Evolutionary conservation across 1,139 yeast species (phyloP), one percentile per base, ranked within the genome.

Genomic region (Cylindricascospora bacillispora): DNA sequence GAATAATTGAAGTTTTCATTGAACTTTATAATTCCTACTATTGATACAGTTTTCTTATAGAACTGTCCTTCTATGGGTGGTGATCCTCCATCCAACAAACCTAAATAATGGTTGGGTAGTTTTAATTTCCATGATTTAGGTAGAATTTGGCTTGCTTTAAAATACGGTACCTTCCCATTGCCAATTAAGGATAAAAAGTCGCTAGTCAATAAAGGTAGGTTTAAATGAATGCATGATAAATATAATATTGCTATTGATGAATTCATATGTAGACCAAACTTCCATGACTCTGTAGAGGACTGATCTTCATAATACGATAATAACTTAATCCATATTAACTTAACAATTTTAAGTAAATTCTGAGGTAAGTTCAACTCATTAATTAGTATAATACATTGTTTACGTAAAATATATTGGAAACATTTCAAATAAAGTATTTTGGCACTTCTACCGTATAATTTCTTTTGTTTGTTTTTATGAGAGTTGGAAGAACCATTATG

Each of bases 401-500:
- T 47, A 37, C 63, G 61, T 20, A 82, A 49, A 2, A 79, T 48
- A 18, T 54, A 46, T 50, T 82, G 94, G 28, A 71, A 57, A 30
- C 74, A 62, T 44, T 61, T 63, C 30, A 70, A 42, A 36, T 61
- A 65, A 27, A 70, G 39, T 13, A 57, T 54, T 22, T 57, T 57
- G 6, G 74, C 85, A 7, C 62, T 67, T 15, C 49, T 45, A 14
- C 93, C 93, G 43, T 62, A 65, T 11, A 70, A 47, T 26, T 54
- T 49, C 21, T 49, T 44, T 15, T 27, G 40, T 30, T 25, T 18
- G 5, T 35, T 46, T 15, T 44, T 34, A 29, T 45, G 52, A 5
- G 49, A 19, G 16, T 18, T 26, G 9, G 28, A 22, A 9, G 28
- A 41, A 23, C 41, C 26, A 34, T 37, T 33, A n/a, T n/a, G n/a